phyloP scores from a whole-genome alignment of 2,329 filamentous ascomycete species.

The Mycocentrospora acerina region DNA sequence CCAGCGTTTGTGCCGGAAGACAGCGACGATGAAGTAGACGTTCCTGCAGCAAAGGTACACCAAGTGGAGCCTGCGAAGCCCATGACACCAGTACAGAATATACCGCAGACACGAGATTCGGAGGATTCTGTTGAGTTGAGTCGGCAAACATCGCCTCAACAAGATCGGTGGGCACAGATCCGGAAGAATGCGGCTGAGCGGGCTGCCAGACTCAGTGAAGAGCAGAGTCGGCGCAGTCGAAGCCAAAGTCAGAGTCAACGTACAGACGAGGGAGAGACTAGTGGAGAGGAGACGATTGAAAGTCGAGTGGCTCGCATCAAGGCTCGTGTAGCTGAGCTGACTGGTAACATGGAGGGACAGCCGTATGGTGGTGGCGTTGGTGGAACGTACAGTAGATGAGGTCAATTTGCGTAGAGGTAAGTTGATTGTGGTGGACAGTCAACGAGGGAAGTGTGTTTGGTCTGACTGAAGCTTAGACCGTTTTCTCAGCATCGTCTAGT shows the following conservation, averaged over 20 bases:
- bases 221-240: conserved; percentile 59
- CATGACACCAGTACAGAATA: conserved; percentile 20
- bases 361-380: conserved; percentile 12
- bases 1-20: conserved; percentile 73
- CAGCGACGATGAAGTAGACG: conserved; percentile 30
- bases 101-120: conserved; percentile 34
- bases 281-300: conserved; percentile 95
- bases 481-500: conserved; percentile 1
- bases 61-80: conserved; percentile 8
- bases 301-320: conserved; percentile 97
- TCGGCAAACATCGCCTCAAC: conserved; percentile 42
- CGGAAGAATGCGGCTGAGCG: conserved; percentile 89
- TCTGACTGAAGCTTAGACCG: too few relatives aligned
- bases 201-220: conserved; percentile 67
- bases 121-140: conserved; percentile 46
- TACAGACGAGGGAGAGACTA: conserved; percentile 84
- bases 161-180: conserved; percentile 94
- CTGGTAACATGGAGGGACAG: conserved; percentile 53
- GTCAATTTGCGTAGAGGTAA: neutral
- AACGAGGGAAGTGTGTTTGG: too few relatives aligned
- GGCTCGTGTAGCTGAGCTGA: conserved; percentile 91
- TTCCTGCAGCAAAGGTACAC: conserved; percentile 18
- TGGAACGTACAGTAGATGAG: neutral
- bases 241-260: conserved; percentile 57
- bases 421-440: neutral